These are phyloP conservation scores for Coemansia sp. DNA, from an alignment of 192 early-diverging fungal genomes.

Conservation along the genomic window DNA sequence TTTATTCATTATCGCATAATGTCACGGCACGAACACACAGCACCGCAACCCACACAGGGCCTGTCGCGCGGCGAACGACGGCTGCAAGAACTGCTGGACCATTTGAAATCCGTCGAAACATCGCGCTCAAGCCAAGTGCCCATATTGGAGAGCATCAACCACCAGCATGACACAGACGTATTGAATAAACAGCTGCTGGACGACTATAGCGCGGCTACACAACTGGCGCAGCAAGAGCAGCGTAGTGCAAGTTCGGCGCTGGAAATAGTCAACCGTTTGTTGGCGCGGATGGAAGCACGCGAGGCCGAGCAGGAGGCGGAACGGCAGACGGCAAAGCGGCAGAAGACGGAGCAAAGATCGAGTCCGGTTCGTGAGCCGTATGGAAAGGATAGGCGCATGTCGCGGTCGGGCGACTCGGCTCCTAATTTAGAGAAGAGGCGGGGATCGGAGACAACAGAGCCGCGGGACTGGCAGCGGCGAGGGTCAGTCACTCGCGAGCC, in stretches of 20 bases:
- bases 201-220: neutral
- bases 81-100: neutral
- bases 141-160: slow-evolving; percentile 17
- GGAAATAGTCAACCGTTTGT: slow-evolving; percentile 20
- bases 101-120: slow-evolving; percentile 21
- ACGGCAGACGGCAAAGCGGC: neutral
- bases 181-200: neutral
- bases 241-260: slow-evolving; percentile 23
- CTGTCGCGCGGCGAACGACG: neutral
- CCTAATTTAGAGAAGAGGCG: neutral
- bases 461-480: neutral
- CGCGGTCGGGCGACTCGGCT: neutral
- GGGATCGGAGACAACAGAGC: neutral
- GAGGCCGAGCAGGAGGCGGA: slow-evolving; percentile 4
- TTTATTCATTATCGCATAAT: neutral
- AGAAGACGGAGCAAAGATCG: neutral
- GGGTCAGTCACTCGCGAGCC: neutral
- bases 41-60: neutral
- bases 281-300: slow-evolving; percentile 9
- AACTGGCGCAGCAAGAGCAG: slow-evolving; percentile 29
- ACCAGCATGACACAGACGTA: slow-evolving; percentile 3
- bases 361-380: neutral
- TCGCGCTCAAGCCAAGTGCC: slow-evolving; percentile 16
- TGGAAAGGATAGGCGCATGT: neutral
- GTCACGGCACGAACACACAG: neutral